Conservation (phyloP, 768 basidiomycete species). For the Favolaschia claudopus region DNA sequence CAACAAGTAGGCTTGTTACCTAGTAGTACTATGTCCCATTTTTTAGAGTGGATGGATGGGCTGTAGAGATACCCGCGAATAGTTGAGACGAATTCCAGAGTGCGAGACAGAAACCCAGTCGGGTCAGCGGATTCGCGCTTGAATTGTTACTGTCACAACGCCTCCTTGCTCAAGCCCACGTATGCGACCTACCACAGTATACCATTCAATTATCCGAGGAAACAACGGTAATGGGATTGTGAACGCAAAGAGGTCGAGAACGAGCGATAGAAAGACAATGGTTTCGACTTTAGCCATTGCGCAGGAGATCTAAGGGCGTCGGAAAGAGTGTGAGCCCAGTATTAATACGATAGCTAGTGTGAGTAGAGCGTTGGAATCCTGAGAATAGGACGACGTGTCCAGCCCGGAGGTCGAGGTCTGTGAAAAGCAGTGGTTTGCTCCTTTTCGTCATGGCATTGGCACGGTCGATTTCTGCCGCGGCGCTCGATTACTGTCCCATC, state of each 20-base stretch:
- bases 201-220: slow-evolving; percentile 97
- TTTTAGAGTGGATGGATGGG: slow-evolving; percentile 64
- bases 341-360: not conserved
- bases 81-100: slow-evolving; percentile 70
- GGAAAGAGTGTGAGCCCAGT: not conserved
- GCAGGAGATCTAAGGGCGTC: not conserved
- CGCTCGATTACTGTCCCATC: no score
- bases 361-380: no score
- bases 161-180: not conserved
- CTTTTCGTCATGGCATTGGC: no score
- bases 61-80: slow-evolving; percentile 73
- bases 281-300: slow-evolving; percentile 75
- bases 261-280: slow-evolving; percentile 88
- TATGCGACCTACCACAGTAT: slow-evolving; percentile 64
- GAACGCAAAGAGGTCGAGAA: slow-evolving; percentile 91
- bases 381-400: no score
- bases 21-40: slow-evolving; percentile 96
- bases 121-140: slow-evolving; percentile 79
- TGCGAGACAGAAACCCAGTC: slow-evolving; percentile 74
- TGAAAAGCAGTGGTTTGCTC: no score
- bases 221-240: slow-evolving; percentile 96
- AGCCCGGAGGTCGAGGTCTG: no score
- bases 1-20: slow-evolving; percentile 51
- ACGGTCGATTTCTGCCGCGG: no score
- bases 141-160: not conserved